phyloP scores from a whole-genome alignment of 768 basidiomycete species.

The Leccinum rimulosum region DNA sequence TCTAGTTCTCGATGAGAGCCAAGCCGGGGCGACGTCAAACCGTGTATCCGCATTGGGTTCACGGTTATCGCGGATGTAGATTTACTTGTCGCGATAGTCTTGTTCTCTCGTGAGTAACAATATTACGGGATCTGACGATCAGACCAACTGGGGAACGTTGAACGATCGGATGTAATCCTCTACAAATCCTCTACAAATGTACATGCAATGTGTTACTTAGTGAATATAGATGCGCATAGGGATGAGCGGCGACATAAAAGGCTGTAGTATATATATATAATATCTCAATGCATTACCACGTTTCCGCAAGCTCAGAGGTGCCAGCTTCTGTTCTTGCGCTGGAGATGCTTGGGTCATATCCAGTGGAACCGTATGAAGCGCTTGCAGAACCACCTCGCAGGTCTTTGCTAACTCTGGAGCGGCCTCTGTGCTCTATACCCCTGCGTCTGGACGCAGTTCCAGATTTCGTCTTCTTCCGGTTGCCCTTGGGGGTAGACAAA shows the following conservation, averaged over 20 bases:
- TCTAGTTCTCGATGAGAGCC: constrained; percentile 59
- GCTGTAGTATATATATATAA: neutral
- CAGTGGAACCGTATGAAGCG: constrained; percentile 17
- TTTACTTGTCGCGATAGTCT: neutral
- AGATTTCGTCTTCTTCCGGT: constrained; percentile 6
- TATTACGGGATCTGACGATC: neutral
- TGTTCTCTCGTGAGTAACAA: neutral
- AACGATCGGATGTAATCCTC: neutral
- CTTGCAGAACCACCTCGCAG: constrained; percentile 33
- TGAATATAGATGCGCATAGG: constrained; percentile 12
- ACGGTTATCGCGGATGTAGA: neutral
- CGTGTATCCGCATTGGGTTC: neutral
- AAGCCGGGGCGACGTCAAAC: neutral
- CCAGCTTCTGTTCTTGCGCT: constrained; percentile 7
- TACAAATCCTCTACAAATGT: neutral
- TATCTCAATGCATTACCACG: constrained; percentile 1
- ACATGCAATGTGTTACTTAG: constrained; percentile 11
- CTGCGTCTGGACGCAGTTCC: constrained; percentile 4
- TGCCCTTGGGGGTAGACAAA: constrained; percentile 18
- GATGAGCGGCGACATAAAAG: neutral
- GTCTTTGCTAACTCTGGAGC: constrained; percentile 40
- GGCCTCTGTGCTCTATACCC: constrained; percentile 21
- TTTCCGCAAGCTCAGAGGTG: neutral
- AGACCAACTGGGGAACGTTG: neutral
- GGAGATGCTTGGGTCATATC: constrained; percentile 6